Base-by-base conservation (phyloP, 2,329 filamentous ascomycete genomes). In the Helotiales sp. region DNA sequence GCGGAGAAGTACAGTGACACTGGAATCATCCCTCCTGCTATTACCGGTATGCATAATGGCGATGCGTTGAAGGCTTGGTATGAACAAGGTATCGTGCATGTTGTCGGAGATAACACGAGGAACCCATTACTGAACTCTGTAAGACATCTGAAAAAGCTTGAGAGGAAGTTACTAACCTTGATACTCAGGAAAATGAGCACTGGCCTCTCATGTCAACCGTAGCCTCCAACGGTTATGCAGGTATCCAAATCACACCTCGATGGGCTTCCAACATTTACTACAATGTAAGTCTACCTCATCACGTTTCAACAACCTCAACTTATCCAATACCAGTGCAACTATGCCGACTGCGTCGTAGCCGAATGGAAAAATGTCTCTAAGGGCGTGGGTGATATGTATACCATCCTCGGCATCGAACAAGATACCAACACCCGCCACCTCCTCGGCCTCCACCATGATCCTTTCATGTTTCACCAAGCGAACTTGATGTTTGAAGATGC, bases 221-320 rank as follows among this genome's bases (percentile, higher is more conserved):
- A 0, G 75, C 70, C 0, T 65, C 62, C n/a, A 82, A 86, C 63
- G 83, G 83, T 0, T 82, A 79, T 61, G 78, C 72, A 33, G 83
- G 83, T 1, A 74, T 85, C 38, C 76, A 77, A 57, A 76, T 86
- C 50, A 80, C 84, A 64, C 82, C 81, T 5, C 81, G 83, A 48
- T 86, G 79, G 79, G 80, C 83, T 1, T 82, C 81, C 2, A 78
- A 80, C 42, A 86, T 86, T 60, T 86, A 85, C 74, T 86, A 83
- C 75, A 85, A 86, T 72, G 60, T 55, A 50, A 31, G 17, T 51
- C 24, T 34, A 42, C 12, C 10, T 15, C 5, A n/a, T 5, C 15
- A 8, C 5, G 9, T 2, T 19, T 30, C 13, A 47, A 19, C 24
- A 47, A 30, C 3, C 17, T 10, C 12, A 15, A 19, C 24, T 47